Conservation (phyloP, 495 filamentous ascomycete species). For the Pseudoneurospora amorphoporcata region DNA sequence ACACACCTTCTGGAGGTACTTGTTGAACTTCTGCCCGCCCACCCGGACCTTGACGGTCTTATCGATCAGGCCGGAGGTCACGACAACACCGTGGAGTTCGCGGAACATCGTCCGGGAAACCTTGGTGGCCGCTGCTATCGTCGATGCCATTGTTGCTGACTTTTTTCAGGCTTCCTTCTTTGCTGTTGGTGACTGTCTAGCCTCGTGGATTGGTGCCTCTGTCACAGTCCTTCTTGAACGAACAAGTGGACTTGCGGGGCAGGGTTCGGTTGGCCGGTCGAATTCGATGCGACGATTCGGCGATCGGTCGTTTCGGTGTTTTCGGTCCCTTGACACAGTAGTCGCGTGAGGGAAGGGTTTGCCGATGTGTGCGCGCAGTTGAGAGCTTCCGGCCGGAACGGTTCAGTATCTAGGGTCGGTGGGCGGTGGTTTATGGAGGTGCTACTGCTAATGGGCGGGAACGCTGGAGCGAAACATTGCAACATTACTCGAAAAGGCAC, state of each 20-base stretch:
- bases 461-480: not conserved
- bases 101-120: conserved; percentile 17
- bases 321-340: not conserved
- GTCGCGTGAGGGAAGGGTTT: not conserved
- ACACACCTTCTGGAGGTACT: conserved; percentile 44
- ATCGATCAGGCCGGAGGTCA: conserved; percentile 58
- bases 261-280: not conserved
- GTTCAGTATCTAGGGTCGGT: not conserved
- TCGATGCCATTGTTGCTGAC: conserved; percentile 19
- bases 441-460: not conserved
- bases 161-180: not conserved
- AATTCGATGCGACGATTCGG: not conserved
- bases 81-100: conserved; percentile 47
- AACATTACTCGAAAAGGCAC: not conserved
- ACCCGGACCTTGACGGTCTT: conserved; percentile 62
- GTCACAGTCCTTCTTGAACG: not conserved
- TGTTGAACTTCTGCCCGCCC: conserved; percentile 51
- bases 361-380: not conserved
- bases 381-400: not conserved
- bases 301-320: not conserved
- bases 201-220: not conserved
- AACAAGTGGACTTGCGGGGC: not conserved
- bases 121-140: conserved; percentile 17
- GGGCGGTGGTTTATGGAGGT: not conserved
- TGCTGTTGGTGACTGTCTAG: not conserved